Base-by-base conservation (phyloP, 75 land plant genomes). In the Pinus taeda region DNA sequence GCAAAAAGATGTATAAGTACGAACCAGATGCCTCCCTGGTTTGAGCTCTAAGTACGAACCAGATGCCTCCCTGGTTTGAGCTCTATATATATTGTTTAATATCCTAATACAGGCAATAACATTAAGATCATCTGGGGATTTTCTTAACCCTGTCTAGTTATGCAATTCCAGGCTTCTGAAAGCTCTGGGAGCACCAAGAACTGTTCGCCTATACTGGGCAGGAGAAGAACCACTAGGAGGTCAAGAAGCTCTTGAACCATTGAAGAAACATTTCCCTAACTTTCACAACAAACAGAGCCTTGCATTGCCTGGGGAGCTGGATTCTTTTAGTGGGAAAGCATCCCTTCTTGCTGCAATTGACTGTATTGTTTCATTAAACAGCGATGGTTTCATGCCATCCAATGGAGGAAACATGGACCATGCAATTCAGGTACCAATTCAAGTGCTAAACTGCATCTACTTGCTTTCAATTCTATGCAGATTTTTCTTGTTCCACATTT, bases 341-440 rank as follows among this genome's bases (percentile, higher is more conserved):
- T 95, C 98, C 37, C 76, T 85, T 66, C 84, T 95, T 61, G 98
- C 98, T 71, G 96, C 96, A 39, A 83, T 95, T 57, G 98, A 95
- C 78, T 95, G 91, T 84, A 80, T 93, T 18, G 92, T 95, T 33
- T 88, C 88, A 36, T 64, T 87, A 57, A 83, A 82, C 79, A 93
- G 94, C 63, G 92, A 93, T 75, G 94, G 93, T 39, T 95, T 93
- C 79, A 75, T 95, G 82, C 96, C 91, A 29, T 93, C 98, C 24
- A 93, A 95, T 65, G 98, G 96, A 15, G 96, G 96, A 62, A 93
- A 95, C 85, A 91, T 95, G 88, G 94, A 86, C 69, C 88, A 81
- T 69, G 87, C 92, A 8, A 74, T 94, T 76, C 88, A 92, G 94
- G 96, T 85, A 79, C 15, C 6, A 53, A n/a, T 57, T 39, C n/a